Evolutionary conservation across 2,329 filamentous ascomycete species (phyloP), one percentile per base, ranked within the genome.

Genomic region (Alternaria angustiovoidea): DNA sequence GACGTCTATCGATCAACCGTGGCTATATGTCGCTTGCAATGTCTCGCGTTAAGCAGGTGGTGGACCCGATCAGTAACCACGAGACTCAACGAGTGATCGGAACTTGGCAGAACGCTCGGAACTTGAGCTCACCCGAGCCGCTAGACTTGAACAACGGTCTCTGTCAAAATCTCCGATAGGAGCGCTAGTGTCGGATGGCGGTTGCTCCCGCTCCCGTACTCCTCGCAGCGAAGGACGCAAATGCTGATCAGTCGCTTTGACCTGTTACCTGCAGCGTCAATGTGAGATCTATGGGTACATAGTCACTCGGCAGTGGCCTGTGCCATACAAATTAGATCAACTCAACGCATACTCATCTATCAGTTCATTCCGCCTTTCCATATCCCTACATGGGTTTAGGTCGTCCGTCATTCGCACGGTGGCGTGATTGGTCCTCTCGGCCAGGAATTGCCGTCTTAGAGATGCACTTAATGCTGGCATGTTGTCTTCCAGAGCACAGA

Each of bases 101-200:
- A 34, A 39, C 32, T 36, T 12, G 48, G 32, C 16, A 39, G 4
- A 41, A 51, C 32, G 48, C 18, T 32, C 51, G 38, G 51, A 53
- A 42, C 36, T 24, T 9, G 32, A 53, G 38, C 38, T n/a, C 18
- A 42, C 24, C 51, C 38, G 51, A 41, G 51, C 36, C 38, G 51
- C 38, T 26, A 53, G 51, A 18, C 32, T 32, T 41, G 11, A 20
- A 32, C 14, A 20, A 18, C 26, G 26, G 20, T 20, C 16, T 16
- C n/a, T 14, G 36, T 30, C 18, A 20, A n/a, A 53, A 6, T 43
- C 16, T 30, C 24, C 36, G 36, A 41, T n/a, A 20, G 14, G n/a
- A 0, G n/a, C 38, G 36, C 51, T 53, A 18, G 38, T 12, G 7
- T 20, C 51, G 88, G 44, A 48, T 22, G 4, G 28, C 28, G 44